Evolutionary conservation across 2,329 filamentous ascomycete genomes (phyloP).

Genomic region (Arthrocladium fulminans): DNA sequence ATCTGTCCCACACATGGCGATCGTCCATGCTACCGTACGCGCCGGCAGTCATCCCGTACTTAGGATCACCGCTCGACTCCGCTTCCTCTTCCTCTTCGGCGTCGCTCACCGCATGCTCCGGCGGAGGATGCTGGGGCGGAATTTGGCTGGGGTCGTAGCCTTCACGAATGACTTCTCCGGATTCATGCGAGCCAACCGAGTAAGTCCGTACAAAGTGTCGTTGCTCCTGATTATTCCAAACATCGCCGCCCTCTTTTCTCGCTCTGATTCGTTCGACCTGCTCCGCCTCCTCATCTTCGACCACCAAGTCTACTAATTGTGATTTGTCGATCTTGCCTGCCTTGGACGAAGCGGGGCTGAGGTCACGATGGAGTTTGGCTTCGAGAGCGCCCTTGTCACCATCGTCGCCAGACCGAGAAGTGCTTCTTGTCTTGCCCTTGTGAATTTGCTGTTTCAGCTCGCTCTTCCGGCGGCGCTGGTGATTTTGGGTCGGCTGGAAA

Average conservation of each 20-base stretch:
- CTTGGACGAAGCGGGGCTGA: conserved; percentile 36
- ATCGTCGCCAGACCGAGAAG: conserved; percentile 26
- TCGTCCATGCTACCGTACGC: conserved; percentile 1
- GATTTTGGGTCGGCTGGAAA: conserved; percentile 44
- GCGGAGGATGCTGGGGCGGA: conserved; percentile 17
- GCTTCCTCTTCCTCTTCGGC: conserved; percentile 16
- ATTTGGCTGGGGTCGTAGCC: conserved; percentile 22
- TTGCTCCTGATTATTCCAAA: conserved; percentile 44
- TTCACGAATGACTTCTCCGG: conserved; percentile 14
- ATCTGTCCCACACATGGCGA: conserved; percentile 3
- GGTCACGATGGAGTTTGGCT: conserved; percentile 15
- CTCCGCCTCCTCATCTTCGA: conserved; percentile 56
- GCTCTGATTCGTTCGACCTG: conserved; percentile 53
- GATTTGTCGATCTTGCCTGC: conserved; percentile 41
- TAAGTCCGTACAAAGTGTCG: conserved; percentile 22
- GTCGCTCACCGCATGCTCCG: conserved; percentile 21
- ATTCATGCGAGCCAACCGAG: conserved; percentile 2
- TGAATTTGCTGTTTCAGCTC: conserved; percentile 34
- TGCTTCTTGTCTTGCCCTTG: conserved; percentile 22
- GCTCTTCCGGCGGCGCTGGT: conserved; percentile 32
- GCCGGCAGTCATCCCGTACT: neutral
- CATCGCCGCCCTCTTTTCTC: conserved; percentile 53
- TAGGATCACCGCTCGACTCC: conserved; percentile 6
- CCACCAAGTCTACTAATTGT: conserved; percentile 58
- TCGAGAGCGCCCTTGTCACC: conserved; percentile 23